Conservation (phyloP, 2,329 filamentous ascomycete genomes). For the Madurella fahalii region DNA sequence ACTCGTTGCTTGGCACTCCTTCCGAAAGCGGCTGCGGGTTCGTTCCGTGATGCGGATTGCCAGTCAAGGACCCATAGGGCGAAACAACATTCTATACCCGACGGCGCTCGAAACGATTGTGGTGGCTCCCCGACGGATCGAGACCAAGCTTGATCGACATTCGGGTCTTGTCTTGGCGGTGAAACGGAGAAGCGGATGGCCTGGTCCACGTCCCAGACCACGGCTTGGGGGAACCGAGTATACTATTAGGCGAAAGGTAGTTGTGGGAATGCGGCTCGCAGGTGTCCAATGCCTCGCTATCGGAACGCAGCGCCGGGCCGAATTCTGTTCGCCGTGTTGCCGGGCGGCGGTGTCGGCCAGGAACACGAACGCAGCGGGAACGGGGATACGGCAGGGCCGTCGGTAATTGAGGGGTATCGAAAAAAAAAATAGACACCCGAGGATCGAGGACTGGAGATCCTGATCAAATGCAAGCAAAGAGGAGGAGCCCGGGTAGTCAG, state of each 20-base stretch:
- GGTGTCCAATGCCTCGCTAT: not conserved
- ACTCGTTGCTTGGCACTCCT: not conserved
- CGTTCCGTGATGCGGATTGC: not conserved
- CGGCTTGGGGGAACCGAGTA: not conserved
- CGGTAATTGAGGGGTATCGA: conserved; percentile 18
- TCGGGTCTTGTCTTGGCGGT: conserved; percentile 15
- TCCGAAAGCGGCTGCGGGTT: not conserved
- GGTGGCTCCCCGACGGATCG: conserved; percentile 12
- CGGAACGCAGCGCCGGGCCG: not conserved
- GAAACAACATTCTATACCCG: conserved; percentile 1
- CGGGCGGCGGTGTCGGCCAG: not conserved
- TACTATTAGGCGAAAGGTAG: not conserved
- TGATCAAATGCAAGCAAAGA: not conserved
- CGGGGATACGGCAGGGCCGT: conserved; percentile 1
- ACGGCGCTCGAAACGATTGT: conserved; percentile 8
- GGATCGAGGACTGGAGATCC: not conserved
- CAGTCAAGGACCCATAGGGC: conserved; percentile 10
- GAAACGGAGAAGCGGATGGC: conserved; percentile 4
- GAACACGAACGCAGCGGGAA: conserved; percentile 1
- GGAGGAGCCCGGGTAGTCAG: not conserved
- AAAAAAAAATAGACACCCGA: not conserved
- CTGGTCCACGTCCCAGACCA: not conserved
- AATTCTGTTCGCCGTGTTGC: not conserved
- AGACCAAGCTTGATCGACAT: conserved; percentile 21
- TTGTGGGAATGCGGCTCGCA: not conserved